Conservation (phyloP, 2,329 filamentous ascomycete species). For the Neonectria punicea region DNA sequence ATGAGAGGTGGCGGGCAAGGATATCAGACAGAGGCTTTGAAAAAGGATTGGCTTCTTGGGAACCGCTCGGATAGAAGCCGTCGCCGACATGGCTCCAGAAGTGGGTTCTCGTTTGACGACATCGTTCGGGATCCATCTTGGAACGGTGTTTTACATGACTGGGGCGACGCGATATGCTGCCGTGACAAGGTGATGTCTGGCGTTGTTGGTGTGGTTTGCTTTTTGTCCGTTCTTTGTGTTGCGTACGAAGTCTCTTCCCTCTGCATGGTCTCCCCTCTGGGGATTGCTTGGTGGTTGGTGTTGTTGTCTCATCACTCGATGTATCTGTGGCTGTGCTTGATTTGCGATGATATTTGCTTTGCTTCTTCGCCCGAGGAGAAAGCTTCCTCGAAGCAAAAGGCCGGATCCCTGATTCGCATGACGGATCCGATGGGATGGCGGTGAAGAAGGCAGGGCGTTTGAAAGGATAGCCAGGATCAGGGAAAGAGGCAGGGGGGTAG, state of each 20-base stretch:
- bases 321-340: not conserved
- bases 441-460: conserved; percentile 1
- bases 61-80: not conserved
- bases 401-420: conserved; percentile 2
- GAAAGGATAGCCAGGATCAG: not conserved
- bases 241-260: not conserved
- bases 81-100: not conserved
- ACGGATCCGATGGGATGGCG: conserved; percentile 8
- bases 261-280: not conserved
- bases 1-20: not conserved
- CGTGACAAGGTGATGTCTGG: conserved; percentile 13
- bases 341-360: conserved; percentile 5
- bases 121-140: conserved; percentile 13
- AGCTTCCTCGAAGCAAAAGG: not conserved
- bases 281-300: not conserved
- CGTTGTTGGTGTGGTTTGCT: conserved; percentile 1
- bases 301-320: not conserved
- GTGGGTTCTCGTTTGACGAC: conserved; percentile 5
- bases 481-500: not conserved
- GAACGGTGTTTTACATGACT: conserved; percentile 3
- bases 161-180: conserved; percentile 2
- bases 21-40: not conserved
- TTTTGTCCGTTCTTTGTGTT: conserved; percentile 5
- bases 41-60: not conserved
- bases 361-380: not conserved